Percentiles rank a stretch among this genome's conserved stretches.
These are phyloP conservation scores for Rhizopus arrhizus DNA, from an alignment of 371 early-diverging fungal genomes.

Conservation along the genomic window DNA sequence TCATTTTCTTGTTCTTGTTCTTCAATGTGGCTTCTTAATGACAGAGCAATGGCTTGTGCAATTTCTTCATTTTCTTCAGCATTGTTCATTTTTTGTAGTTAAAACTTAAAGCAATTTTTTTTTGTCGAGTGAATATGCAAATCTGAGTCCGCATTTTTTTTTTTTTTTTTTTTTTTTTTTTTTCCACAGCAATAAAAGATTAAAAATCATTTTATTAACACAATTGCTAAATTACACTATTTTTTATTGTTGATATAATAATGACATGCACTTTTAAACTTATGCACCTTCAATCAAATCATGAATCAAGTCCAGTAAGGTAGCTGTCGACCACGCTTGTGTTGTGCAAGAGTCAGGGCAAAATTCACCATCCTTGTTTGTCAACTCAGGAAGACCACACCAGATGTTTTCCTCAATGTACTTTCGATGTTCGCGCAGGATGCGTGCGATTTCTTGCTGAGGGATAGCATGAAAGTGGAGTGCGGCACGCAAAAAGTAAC, in stretches of 20 bases:
- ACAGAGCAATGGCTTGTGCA: slow-evolving; percentile 19
- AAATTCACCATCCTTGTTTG: slow-evolving; percentile 81
- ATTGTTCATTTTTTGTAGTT: slow-evolving; percentile 12
- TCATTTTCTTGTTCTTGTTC: slow-evolving; percentile 31
- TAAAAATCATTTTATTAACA: too few species aligned
- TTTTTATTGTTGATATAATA: too few species aligned
- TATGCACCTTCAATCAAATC: slow-evolving; percentile 36
- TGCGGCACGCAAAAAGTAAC: slow-evolving; percentile 87
- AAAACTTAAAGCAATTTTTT: too few species aligned
- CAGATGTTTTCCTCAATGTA: slow-evolving; percentile 69
- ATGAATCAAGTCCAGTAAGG: slow-evolving; percentile 65
- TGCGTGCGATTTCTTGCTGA: slow-evolving; percentile 58
- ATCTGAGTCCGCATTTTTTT: too few species aligned
- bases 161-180: too few species aligned
- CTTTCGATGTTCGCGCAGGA: slow-evolving; percentile 74
- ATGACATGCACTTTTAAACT: neutral
- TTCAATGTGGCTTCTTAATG: slow-evolving; percentile 1
- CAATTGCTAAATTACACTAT: too few species aligned
- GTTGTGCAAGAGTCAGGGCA: slow-evolving; percentile 89
- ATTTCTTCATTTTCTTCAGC: slow-evolving; percentile 19
- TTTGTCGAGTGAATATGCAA: too few species aligned
- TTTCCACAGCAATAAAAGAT: too few species aligned
- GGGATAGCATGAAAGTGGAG: slow-evolving; percentile 61
- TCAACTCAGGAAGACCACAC: slow-evolving; percentile 94
- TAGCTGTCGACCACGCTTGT: slow-evolving; percentile 94